A percentile compares a stretch with the other conserved stretches of the same genome.
Conservation (phyloP, 768 basidiomycete species). For the Mycena venus region DNA sequence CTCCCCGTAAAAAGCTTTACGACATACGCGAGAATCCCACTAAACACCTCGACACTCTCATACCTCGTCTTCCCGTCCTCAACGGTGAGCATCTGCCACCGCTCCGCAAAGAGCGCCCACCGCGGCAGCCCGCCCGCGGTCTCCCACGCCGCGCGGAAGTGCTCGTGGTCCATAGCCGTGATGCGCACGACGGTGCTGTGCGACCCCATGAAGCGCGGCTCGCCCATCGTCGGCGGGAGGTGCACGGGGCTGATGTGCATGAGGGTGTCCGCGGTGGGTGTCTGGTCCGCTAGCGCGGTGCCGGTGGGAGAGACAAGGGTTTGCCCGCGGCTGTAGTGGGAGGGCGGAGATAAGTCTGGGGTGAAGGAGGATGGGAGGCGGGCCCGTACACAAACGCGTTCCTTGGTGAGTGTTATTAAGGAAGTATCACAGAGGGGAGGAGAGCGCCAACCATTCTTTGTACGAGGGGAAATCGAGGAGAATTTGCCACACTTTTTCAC, state of each 20-base stretch:
- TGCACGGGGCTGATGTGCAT: constrained; percentile 16
- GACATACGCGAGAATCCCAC: constrained; percentile 67
- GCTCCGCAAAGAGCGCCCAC: constrained; percentile 44
- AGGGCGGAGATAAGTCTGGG: background rate
- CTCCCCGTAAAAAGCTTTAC: constrained; percentile 40
- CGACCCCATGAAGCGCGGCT: constrained; percentile 4
- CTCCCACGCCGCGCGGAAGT: constrained; percentile 70
- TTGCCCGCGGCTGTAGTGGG: constrained; percentile 25
- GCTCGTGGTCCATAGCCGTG: constrained; percentile 64
- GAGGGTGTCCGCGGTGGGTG: background rate
- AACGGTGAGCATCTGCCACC: constrained; percentile 73
- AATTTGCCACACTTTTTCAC: constrained; percentile 71
- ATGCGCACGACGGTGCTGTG: constrained; percentile 44
- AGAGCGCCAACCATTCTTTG: constrained; percentile 65
- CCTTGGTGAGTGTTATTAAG: constrained; percentile 12
- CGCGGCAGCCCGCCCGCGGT: background rate
- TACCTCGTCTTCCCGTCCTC: constrained; percentile 68
- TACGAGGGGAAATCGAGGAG: constrained; percentile 75
- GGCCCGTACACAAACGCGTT: constrained; percentile 28
- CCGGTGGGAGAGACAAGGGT: constrained; percentile 9
- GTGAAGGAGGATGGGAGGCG: background rate
- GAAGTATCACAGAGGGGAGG: background rate
- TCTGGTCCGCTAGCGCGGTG: constrained; percentile 7
- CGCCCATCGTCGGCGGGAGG: constrained; percentile 23
- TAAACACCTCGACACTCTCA: constrained; percentile 74